Evolutionary conservation across 345 rosid species (phyloP), one percentile per base, ranked within the genome.

Genomic region (Gossypium raimondii): DNA sequence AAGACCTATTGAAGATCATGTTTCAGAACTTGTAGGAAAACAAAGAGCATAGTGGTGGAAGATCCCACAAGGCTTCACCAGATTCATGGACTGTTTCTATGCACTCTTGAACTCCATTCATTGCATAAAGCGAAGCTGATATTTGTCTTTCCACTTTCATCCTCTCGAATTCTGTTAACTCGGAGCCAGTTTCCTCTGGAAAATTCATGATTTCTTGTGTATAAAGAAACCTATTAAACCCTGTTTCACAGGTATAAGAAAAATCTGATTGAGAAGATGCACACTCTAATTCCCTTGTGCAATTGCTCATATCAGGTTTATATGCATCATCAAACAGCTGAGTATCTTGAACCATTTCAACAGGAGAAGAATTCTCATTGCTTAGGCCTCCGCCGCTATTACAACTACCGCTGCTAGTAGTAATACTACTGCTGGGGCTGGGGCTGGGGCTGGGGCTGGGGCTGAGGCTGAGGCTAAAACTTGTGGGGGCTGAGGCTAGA

Each of bases 131-230:
- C 5, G 91, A 87, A 55, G 94, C 94, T 25, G 94, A 88, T 50
- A 87, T 88, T 78, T 87, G 88, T 75, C 95, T 86, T 61, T 90
- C 95, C 24, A 90, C 87, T 76, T 85, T 87, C 87, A 88, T 87
- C 80, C 92, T 84, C 10, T 88, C 86, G 25, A 90, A 90, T 78
- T 87, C 91, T 53, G 92, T 72, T 29, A 90, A 86, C 72, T 86
- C 86, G 7, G 50, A 55, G 20, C 60, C 73, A 10, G 44, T 52
- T 45, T 77, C 34, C 64, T 47, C 85, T 1, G 92, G 86, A 41
- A 85, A 56, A 45, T 88, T 87, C 78, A 87, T 38, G 64, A 78
- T 78, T 67, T 85, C 89, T 72, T 83, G 85, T 10, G 88, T 27
- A 61, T 61, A 81, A 45, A 81, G 81, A 81, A 88, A 88, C 76